phyloP scores from a whole-genome alignment of 305 asterid genomes.

The Vinca major region DNA sequence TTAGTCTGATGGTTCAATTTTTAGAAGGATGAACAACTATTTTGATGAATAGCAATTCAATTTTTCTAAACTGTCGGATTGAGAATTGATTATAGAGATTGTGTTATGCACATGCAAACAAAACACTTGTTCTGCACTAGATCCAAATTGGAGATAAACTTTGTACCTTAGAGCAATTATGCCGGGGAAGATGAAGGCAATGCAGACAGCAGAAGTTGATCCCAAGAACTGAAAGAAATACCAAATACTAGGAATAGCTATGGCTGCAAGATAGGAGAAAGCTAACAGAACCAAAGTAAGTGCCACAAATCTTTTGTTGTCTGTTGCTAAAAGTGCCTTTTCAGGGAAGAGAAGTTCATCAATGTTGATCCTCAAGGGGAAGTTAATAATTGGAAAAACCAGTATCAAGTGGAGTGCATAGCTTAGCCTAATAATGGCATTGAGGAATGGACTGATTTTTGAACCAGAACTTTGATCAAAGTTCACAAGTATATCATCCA shows the following conservation, averaged over 20 bases:
- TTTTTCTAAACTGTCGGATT: too few relatives aligned
- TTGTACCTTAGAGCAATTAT: constrained; percentile 59
- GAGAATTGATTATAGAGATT: too few relatives aligned
- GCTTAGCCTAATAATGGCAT: constrained; percentile 60
- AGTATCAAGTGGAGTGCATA: constrained; percentile 77
- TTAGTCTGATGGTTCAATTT: too few relatives aligned
- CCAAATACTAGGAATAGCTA: constrained; percentile 83
- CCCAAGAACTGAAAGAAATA: constrained; percentile 92
- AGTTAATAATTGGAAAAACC: constrained; percentile 75
- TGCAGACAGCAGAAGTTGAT: constrained; percentile 70
- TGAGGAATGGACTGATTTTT: constrained; percentile 34
- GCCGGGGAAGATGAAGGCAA: constrained; percentile 83
- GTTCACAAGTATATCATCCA: constrained; percentile 83
- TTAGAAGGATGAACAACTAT: too few relatives aligned
- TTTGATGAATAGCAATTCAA: too few relatives aligned
- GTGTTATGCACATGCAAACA: too few relatives aligned
- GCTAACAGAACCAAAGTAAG: constrained; percentile 48
- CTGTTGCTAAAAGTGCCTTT: constrained; percentile 35
- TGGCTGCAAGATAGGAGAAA: constrained; percentile 47
- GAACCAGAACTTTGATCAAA: constrained; percentile 52
- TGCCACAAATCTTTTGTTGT: constrained; percentile 47
- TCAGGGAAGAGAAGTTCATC: constrained; percentile 71
- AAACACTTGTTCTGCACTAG: too few relatives aligned
- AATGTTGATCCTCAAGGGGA: constrained; percentile 66
- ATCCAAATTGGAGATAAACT: background rate